Evolutionary conservation across 305 asterid species (phyloP), one percentile per base, ranked within the genome.

Genomic region (Coffea humblotiana): DNA sequence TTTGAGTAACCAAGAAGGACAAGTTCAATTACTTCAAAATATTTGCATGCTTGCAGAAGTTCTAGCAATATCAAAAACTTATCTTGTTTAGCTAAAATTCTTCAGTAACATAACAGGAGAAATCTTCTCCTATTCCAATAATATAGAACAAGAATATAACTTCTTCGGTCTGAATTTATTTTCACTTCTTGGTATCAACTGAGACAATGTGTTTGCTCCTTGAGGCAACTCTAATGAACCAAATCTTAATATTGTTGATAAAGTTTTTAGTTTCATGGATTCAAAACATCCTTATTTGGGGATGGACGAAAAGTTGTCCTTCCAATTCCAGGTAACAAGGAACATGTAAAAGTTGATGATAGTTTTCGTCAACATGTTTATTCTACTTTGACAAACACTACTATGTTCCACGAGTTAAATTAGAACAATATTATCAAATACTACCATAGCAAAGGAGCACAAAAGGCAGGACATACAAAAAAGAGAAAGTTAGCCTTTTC

Each of bases 311-410:
- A 63, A 52, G 27, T 47, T 27, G 7, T 18, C 18, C 0, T 10
- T 16, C 49, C 40, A 49, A 21, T 67, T 67, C 51, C 16, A 51
- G 75, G 13, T 19, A 47, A 76, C 18, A 65, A 16, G 10, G 18
- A 35, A 52, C 64, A 66, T 65, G 12, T 23, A 21, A 49, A 77
- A 68, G n/a, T 16, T 69, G 60, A 52, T 16, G 40, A 49, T 12
- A 37, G 11, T 40, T 29, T 69, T 40, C 27, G 25, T 19, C 12
- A n/a, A 56, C 70, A 70, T 51, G 52, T 43, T 37, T 1, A 56
- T 15, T 71, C 77, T 6, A 76, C 25, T 70, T 77, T 23, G 52
- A 52, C 51, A 67, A 19, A 60, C 51, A 77, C 18, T 54, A 52
- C 75, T 23, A 51, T 11, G 74, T 67, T 12, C 8, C 69, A 74